Evolutionary conservation across 192 early-diverging fungal species (phyloP).

Genomic region (Podila clonocystis): DNA sequence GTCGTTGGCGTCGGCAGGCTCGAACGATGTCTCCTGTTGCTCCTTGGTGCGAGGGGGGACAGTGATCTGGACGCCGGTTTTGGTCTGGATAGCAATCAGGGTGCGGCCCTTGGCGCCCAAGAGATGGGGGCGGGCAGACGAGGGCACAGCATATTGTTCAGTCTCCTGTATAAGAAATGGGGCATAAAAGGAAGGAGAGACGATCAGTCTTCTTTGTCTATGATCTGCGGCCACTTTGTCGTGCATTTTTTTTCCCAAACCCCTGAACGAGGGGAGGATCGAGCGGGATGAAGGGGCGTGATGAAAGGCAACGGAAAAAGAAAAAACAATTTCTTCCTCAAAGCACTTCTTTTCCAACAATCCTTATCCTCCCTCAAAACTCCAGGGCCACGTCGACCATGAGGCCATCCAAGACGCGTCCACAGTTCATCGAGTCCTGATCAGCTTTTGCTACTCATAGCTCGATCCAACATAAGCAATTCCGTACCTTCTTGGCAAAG

Average conservation of each 20-base stretch:
- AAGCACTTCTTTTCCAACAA: background rate
- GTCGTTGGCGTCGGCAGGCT: conserved; percentile 34
- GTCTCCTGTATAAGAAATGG: conserved; percentile 35
- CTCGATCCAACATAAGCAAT: background rate
- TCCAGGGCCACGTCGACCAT: too few species aligned
- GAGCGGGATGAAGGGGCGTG: background rate
- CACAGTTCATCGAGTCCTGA: background rate
- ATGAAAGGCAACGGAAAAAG: background rate
- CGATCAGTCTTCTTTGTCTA: too few species aligned
- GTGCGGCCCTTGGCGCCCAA: conserved; percentile 86
- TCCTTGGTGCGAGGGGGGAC: conserved; percentile 64
- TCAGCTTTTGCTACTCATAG: background rate
- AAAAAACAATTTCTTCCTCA: background rate
- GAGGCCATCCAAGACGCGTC: background rate
- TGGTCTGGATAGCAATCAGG: conserved; percentile 76
- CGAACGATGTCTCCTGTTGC: conserved; percentile 52
- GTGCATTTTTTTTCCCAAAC: background rate
- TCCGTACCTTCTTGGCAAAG: conserved; percentile 73
- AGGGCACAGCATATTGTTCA: conserved; percentile 71
- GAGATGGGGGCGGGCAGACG: conserved; percentile 82
- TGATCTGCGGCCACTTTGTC: background rate
- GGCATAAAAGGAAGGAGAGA: background rate
- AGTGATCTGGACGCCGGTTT: conserved; percentile 80
- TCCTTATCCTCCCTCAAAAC: too few species aligned
- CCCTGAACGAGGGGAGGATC: background rate